Percentiles rank a stretch among this genome's conserved stretches.
Evolutionary conservation across 2,329 filamentous ascomycete species (phyloP).

Genomic region (Coniochaeta hoffmannii): DNA sequence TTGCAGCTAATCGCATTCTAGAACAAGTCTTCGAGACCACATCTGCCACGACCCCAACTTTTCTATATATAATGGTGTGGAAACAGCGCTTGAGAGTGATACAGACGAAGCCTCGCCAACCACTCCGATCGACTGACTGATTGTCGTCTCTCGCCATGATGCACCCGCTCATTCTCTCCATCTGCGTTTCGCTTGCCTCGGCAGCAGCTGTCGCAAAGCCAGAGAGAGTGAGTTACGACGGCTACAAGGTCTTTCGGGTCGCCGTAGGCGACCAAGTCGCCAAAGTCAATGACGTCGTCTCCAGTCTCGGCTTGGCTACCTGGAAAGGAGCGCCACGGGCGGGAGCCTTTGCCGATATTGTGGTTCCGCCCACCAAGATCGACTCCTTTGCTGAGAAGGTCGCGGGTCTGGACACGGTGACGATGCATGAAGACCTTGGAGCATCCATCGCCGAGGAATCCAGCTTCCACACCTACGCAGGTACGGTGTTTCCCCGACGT

Average conservation of each 20-base stretch:
- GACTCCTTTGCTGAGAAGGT: constrained; percentile 24
- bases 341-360: constrained; percentile 29
- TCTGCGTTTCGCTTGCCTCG: constrained; percentile 8
- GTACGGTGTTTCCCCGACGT: constrained; percentile 8
- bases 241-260: constrained; percentile 38
- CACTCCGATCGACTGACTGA: not conserved
- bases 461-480: constrained; percentile 19
- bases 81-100: not conserved
- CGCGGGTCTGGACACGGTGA: constrained; percentile 21
- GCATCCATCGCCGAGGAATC: constrained; percentile 28
- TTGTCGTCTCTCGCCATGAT: constrained; percentile 10
- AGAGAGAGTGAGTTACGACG: constrained; percentile 28
- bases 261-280: constrained; percentile 24
- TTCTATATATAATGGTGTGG: no score
- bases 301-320: constrained; percentile 24
- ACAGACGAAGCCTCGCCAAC: no score
- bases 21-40: not conserved
- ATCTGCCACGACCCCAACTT: no score
- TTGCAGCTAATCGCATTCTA: not conserved
- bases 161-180: constrained; percentile 7
- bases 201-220: constrained; percentile 7
- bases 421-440: constrained; percentile 33
- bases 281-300: constrained; percentile 24
- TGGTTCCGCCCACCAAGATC: constrained; percentile 27
- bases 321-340: constrained; percentile 29